Evolutionary conservation across 352 stramenopile species (phyloP).

Genomic region (Pythium periplocum): DNA sequence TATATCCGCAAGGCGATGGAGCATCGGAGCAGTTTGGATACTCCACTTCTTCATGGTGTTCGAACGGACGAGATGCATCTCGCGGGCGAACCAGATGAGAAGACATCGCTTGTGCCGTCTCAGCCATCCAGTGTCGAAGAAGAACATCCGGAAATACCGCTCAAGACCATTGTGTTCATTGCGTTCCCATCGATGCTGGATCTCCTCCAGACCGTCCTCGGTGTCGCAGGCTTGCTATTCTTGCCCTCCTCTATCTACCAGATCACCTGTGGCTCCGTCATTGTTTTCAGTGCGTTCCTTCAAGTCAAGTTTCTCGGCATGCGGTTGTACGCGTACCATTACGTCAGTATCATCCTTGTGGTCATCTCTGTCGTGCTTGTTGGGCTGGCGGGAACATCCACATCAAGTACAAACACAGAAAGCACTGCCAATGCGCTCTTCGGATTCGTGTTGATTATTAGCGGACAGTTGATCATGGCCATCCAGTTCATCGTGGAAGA

Average conservation of each 20-base stretch:
- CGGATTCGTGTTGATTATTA: constrained; percentile 71
- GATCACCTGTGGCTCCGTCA: constrained; percentile 87
- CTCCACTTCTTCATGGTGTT: constrained; percentile 41
- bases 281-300: constrained; percentile 88
- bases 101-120: constrained; percentile 23
- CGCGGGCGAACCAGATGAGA: constrained; percentile 9
- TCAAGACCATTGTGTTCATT: constrained; percentile 55
- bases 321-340: constrained; percentile 79
- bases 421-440: constrained; percentile 48
- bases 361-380: constrained; percentile 65
- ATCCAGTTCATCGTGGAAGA: constrained; percentile 89
- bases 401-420: constrained; percentile 9
- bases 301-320: constrained; percentile 81
- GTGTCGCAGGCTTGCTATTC: constrained; percentile 83
- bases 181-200: constrained; percentile 73
- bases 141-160: constrained; percentile 19
- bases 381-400: constrained; percentile 41
- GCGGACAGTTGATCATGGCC: constrained; percentile 73
- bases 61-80: constrained; percentile 27
- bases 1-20: constrained; percentile 52
- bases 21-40: constrained; percentile 59
- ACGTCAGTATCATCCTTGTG: constrained; percentile 74
- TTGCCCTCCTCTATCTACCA: constrained; percentile 88
- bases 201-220: constrained; percentile 79
- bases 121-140: constrained; percentile 11